A percentile compares a stretch with the other conserved stretches of the same genome.
phyloP scores from a whole-genome alignment of 805 yeast species.

The Pichia scutulata region DNA sequence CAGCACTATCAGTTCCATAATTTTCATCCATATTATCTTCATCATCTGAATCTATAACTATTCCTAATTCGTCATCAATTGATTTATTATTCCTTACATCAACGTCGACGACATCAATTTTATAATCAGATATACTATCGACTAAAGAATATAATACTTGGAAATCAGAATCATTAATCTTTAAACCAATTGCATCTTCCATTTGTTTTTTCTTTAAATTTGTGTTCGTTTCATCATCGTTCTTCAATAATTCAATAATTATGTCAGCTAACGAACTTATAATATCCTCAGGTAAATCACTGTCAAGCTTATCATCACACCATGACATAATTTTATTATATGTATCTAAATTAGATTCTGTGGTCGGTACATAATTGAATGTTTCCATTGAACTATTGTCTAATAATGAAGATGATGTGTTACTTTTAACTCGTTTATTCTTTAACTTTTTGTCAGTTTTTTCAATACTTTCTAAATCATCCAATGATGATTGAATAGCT shows the following conservation, averaged over 20 bases:
- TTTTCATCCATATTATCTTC: slow-evolving; percentile 27
- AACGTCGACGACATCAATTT: slow-evolving; percentile 13
- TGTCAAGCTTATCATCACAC: slow-evolving; percentile 48
- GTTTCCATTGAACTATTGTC: slow-evolving; percentile 36
- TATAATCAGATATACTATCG: slow-evolving; percentile 45
- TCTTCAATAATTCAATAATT: slow-evolving; percentile 46
- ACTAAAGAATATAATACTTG: slow-evolving; percentile 38
- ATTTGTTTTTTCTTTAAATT: slow-evolving; percentile 40
- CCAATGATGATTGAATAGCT: neutral
- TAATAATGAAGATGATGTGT: slow-evolving; percentile 22
- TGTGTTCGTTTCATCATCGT: slow-evolving; percentile 34
- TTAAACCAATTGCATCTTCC: slow-evolving; percentile 39
- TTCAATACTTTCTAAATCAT: slow-evolving; percentile 1
- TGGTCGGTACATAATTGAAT: slow-evolving; percentile 56
- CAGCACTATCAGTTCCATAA: slow-evolving; percentile 15
- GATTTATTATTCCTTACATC: slow-evolving; percentile 3
- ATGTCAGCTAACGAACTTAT: slow-evolving; percentile 67
- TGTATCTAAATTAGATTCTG: slow-evolving; percentile 39
- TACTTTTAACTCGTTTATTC: neutral
- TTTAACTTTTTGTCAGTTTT: slow-evolving; percentile 6
- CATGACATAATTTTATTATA: slow-evolving; percentile 55
- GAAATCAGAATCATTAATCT: slow-evolving; percentile 36
- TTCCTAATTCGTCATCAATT: slow-evolving; percentile 31
- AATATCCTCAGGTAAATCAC: slow-evolving; percentile 70
- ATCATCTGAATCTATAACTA: slow-evolving; percentile 32